Base-by-base conservation (phyloP, 176 grass and related monocot species). In the Melocanna baccifera region DNA sequence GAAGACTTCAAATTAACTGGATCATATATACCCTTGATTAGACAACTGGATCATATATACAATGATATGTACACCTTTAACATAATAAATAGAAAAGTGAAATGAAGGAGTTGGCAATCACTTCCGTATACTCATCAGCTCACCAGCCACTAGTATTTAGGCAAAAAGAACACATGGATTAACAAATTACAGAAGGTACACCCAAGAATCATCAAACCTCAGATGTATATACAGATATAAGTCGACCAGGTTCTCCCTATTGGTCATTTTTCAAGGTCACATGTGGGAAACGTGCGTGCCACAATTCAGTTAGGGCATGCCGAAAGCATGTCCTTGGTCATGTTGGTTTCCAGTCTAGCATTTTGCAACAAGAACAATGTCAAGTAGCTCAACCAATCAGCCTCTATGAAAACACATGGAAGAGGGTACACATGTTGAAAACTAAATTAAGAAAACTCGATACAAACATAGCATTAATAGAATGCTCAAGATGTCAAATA, bases 161-260 rank as follows among this genome's bases (percentile, higher is more conserved):
- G 67, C 23, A 69, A 69, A 37, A n/a, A 46, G 22, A 39, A 70
- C 5, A 13, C n/a, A 39, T 28, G 40, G 28, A 48, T 52, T 37
- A 34, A 76, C 43, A 79, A 39, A 62, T 6, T 19, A 18, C 23
- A 23, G 8, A 64, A 53, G 32, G n/a, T 30, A 18, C 51, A 65
- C 19, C 22, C 29, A 52, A n/a, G 53, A 79, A 79, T 51, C 42
- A 63, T 63, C 43, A 28, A 22, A 53, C 64, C 9, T 51, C 66
- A 79, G 28, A 71, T 71, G 46, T 72, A 72, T 48, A 26, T 29
- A 45, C 36, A 69, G 66, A 69, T 69, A 43, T 41, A 82, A 82
- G 67, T 23, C 18, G 18, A 59, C 22, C 68, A 58, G 59, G 81
- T 26, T 58, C 47, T 77, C 50, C 37, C 52, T 68, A 29, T 71